Evolutionary conservation across 768 basidiomycete genomes (phyloP).

Genomic region (Crepidotus variabilis): DNA sequence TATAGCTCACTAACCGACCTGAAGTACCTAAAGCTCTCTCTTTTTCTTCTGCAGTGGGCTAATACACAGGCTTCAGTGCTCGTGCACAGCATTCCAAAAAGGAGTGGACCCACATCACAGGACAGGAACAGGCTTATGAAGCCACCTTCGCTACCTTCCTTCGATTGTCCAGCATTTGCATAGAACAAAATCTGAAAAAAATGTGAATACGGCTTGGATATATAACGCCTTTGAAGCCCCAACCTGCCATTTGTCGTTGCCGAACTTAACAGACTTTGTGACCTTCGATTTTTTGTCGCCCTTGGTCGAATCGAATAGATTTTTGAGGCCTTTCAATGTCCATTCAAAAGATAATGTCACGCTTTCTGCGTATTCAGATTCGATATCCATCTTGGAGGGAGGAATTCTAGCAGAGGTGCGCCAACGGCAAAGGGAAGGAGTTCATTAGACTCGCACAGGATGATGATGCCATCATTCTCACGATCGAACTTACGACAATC

Average conservation of each 20-base stretch:
- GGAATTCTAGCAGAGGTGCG: not conserved
- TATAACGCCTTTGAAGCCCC: conserved; percentile 8
- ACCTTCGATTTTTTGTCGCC: conserved; percentile 78
- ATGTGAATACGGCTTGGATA: conserved; percentile 7
- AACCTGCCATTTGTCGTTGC: conserved; percentile 75
- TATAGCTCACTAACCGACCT: conserved; percentile 40
- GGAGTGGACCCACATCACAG: conserved; percentile 61
- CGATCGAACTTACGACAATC: too few relatives aligned
- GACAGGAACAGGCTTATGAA: conserved; percentile 78
- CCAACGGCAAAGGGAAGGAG: too few relatives aligned
- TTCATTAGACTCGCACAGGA: too few relatives aligned
- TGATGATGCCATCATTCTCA: too few relatives aligned
- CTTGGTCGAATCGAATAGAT: conserved; percentile 72
- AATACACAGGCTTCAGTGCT: not conserved
- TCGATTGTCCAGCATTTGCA: conserved; percentile 70
- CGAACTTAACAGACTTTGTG: conserved; percentile 73
- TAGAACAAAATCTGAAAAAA: conserved; percentile 71
- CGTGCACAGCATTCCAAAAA: not conserved
- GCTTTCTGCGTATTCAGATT: conserved; percentile 45
- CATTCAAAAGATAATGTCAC: conserved; percentile 69
- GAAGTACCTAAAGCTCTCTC: conserved; percentile 53
- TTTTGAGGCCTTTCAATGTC: conserved; percentile 67
- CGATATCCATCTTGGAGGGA: conserved; percentile 11
- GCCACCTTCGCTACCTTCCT: conserved; percentile 43
- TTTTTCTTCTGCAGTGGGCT: conserved; percentile 79